Evolutionary conservation across 2,329 filamentous ascomycete species (phyloP).

Genomic region (Sordariomycetes sp.): DNA sequence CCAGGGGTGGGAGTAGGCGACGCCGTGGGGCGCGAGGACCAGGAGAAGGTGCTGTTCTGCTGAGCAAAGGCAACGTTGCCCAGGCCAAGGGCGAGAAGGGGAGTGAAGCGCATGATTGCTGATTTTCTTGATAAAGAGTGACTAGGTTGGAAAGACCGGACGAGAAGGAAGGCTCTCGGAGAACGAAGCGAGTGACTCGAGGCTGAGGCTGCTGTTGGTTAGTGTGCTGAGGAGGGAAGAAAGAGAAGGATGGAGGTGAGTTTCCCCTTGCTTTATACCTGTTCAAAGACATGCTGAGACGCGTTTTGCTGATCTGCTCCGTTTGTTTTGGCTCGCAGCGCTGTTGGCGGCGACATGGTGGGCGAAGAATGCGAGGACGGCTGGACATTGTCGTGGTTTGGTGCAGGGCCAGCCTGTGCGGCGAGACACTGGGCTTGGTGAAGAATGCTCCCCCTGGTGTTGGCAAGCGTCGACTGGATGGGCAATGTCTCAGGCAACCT

Average conservation of each 20-base stretch:
- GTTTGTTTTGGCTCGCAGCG: neutral
- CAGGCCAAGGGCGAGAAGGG: conserved; percentile 19
- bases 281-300: neutral
- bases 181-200: conserved; percentile 6
- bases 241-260: neutral
- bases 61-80: conserved; percentile 18
- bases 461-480: too few relatives aligned
- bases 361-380: too few relatives aligned
- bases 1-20: neutral
- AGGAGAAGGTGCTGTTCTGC: conserved; percentile 4
- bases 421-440: too few relatives aligned
- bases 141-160: conserved; percentile 1
- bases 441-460: neutral
- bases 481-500: too few relatives aligned
- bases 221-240: conserved; percentile 5
- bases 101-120: conserved; percentile 18
- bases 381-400: too few relatives aligned
- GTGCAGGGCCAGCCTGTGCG: too few relatives aligned
- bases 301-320: neutral
- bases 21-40: neutral
- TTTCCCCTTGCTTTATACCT: conserved; percentile 1
- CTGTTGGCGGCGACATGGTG: neutral
- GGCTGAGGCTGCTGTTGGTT: conserved; percentile 5
- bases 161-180: conserved; percentile 5
- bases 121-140: conserved; percentile 2